phyloP scores from a whole-genome alignment of 1,284 basidiomycete genomes.

The Naganishia liquefaciens region DNA sequence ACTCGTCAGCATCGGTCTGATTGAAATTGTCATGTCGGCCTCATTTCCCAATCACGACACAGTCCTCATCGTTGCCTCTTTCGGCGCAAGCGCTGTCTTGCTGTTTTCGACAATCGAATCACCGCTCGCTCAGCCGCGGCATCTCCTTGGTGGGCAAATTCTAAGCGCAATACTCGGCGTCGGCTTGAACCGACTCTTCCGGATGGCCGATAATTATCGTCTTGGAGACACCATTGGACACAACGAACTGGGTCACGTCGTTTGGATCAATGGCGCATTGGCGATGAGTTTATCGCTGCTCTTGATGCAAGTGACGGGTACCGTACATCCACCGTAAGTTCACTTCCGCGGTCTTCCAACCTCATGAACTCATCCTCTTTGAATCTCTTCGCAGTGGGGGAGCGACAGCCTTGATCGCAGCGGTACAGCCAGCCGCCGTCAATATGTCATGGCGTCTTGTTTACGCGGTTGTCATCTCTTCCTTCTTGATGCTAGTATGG shows the following conservation, averaged over 20 bases:
- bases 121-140: constrained; percentile 65
- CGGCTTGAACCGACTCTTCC: constrained; percentile 63
- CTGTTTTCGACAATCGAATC: constrained; percentile 63
- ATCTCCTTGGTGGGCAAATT: constrained; percentile 62
- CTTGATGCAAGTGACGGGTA: constrained; percentile 62
- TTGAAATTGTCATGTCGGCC: constrained; percentile 62
- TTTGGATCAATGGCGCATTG: constrained; percentile 63
- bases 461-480: constrained; percentile 62
- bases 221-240: constrained; percentile 46
- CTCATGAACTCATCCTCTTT: neutral
- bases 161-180: constrained; percentile 61
- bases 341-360: no score
- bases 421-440: constrained; percentile 57
- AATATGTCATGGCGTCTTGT: constrained; percentile 64
- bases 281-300: constrained; percentile 60
- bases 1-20: constrained; percentile 61
- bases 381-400: constrained; percentile 55
- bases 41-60: constrained; percentile 58
- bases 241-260: constrained; percentile 46
- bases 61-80: constrained; percentile 60
- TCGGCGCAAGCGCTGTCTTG: constrained; percentile 64
- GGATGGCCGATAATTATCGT: constrained; percentile 51
- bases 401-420: constrained; percentile 58
- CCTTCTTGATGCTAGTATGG: constrained; percentile 59
- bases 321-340: constrained; percentile 62